phyloP scores from a whole-genome alignment of 129 eudicot genomes.

The Ambrosia trifida region DNA sequence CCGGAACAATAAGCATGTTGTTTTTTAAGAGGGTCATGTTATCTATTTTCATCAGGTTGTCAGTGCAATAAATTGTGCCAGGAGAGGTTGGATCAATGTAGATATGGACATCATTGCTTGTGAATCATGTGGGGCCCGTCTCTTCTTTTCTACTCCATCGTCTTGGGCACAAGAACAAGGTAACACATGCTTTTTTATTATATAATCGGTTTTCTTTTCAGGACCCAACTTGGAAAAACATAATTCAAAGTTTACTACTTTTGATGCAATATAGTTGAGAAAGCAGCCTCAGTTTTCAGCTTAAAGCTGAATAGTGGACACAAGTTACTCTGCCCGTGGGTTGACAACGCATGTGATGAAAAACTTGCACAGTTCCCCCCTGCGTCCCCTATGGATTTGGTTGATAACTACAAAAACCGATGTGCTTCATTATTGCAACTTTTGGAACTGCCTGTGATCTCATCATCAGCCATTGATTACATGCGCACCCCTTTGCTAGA shows the following conservation, averaged over 20 bases:
- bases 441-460: constrained; percentile 73
- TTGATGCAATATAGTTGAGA: constrained; percentile 64
- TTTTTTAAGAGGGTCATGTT: constrained; percentile 21
- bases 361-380: constrained; percentile 78
- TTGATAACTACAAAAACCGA: constrained; percentile 70
- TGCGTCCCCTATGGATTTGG: constrained; percentile 51
- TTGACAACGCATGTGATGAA: constrained; percentile 80
- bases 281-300: constrained; percentile 89
- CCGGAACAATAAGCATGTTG: constrained; percentile 6
- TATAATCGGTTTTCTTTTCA: not conserved
- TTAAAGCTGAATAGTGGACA: constrained; percentile 91
- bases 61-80: constrained; percentile 82
- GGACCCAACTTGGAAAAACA: not conserved
- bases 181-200: constrained; percentile 31
- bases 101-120: constrained; percentile 79
- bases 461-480: constrained; percentile 46
- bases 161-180: constrained; percentile 90
- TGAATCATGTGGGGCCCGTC: constrained; percentile 83
- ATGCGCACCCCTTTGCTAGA: constrained; percentile 72
- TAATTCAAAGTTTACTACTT: not conserved
- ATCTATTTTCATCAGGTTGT: constrained; percentile 55
- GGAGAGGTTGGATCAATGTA: constrained; percentile 93
- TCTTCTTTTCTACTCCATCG: constrained; percentile 85
- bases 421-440: constrained; percentile 57
- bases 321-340: constrained; percentile 89